Conservation (phyloP, 2,329 filamentous ascomycete species). For the Neonectria neomacrospora region DNA sequence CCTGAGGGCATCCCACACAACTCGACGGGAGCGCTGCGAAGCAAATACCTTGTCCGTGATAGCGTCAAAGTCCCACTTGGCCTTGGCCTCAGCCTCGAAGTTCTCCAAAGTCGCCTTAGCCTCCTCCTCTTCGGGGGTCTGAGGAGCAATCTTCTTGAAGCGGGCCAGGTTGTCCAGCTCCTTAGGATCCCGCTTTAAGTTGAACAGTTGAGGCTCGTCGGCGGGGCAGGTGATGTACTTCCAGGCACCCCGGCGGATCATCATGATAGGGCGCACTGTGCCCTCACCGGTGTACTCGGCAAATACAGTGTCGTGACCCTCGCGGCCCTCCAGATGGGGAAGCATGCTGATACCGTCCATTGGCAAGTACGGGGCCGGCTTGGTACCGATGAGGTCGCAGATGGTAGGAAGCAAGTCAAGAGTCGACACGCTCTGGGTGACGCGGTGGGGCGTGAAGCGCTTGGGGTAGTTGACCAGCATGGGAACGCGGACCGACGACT, state of each 20-base stretch:
- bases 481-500: slow-evolving; percentile 89
- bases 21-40: slow-evolving; percentile 80
- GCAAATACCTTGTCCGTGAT: slow-evolving; percentile 80
- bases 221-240: slow-evolving; percentile 90
- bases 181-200: slow-evolving; percentile 78
- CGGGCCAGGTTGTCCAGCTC: slow-evolving; percentile 80
- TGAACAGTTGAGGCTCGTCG: slow-evolving; percentile 86
- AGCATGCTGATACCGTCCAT: slow-evolving; percentile 87
- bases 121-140: slow-evolving; percentile 58
- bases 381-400: slow-evolving; percentile 81
- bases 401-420: slow-evolving; percentile 91
- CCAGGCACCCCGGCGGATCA: slow-evolving; percentile 91
- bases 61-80: slow-evolving; percentile 82
- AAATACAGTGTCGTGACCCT: slow-evolving; percentile 87
- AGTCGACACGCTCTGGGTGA: slow-evolving; percentile 87
- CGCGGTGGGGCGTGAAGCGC: slow-evolving; percentile 78
- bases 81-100: slow-evolving; percentile 78
- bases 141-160: slow-evolving; percentile 52
- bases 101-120: slow-evolving; percentile 65
- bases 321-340: slow-evolving; percentile 74
- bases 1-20: slow-evolving; percentile 84
- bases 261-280: slow-evolving; percentile 88
- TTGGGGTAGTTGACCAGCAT: slow-evolving; percentile 85
- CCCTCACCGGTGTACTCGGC: slow-evolving; percentile 96
- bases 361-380: slow-evolving; percentile 76